Evolutionary conservation across 352 stramenopile genomes (phyloP).

Genomic region (Phytophthora boehmeriae): DNA sequence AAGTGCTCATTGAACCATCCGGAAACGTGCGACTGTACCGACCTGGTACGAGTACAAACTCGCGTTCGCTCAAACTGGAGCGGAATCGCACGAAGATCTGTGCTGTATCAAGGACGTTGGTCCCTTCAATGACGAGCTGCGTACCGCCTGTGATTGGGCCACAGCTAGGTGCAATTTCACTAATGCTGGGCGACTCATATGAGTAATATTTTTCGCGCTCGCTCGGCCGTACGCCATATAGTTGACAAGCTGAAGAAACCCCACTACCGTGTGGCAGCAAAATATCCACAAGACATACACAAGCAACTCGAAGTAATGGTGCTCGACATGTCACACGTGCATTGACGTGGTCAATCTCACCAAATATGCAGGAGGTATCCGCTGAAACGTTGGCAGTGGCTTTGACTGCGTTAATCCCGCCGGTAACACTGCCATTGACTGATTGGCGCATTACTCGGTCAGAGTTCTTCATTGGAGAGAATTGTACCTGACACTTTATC

Average conservation of each 20-base stretch:
- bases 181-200: slow-evolving; percentile 75
- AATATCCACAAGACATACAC: slow-evolving; percentile 50
- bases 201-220: slow-evolving; percentile 69
- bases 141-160: slow-evolving; percentile 60
- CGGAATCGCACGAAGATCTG: slow-evolving; percentile 83
- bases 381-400: slow-evolving; percentile 16
- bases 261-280: slow-evolving; percentile 35
- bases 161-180: slow-evolving; percentile 60
- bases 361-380: slow-evolving; percentile 43
- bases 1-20: slow-evolving; percentile 52
- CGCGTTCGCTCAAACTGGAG: slow-evolving; percentile 60
- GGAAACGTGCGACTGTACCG: slow-evolving; percentile 64
- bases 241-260: slow-evolving; percentile 25
- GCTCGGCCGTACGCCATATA: slow-evolving; percentile 34
- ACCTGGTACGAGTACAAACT: slow-evolving; percentile 64
- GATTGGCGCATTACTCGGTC: slow-evolving; percentile 10
- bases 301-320: slow-evolving; percentile 51
- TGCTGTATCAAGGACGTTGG: slow-evolving; percentile 70
- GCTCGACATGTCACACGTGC: slow-evolving; percentile 56
- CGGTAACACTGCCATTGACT: background rate
- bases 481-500: slow-evolving; percentile 64
- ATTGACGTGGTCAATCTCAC: slow-evolving; percentile 61
- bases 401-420: slow-evolving; percentile 16
- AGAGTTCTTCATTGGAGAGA: slow-evolving; percentile 34
- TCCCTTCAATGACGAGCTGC: slow-evolving; percentile 61